Evolutionary conservation across 192 early-diverging fungal species (phyloP).

Genomic region (Linnemannia exigua): DNA sequence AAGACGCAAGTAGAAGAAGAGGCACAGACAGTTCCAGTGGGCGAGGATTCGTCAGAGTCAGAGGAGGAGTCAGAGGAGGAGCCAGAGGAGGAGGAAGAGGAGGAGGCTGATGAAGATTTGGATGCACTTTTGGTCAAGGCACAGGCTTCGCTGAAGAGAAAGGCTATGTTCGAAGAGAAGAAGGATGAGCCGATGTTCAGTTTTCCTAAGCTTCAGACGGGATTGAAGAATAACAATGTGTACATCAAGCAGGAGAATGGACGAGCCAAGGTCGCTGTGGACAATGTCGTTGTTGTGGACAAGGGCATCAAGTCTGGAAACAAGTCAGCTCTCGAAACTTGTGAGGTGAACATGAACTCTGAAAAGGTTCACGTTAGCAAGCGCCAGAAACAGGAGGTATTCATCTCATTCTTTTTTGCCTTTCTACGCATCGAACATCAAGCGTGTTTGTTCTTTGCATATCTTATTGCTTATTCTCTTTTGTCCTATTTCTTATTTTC

Average conservation of each 20-base stretch:
- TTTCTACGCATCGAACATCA: background rate
- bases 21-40: background rate
- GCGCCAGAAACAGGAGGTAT: conserved; percentile 59
- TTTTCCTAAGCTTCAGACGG: conserved; percentile 61
- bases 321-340: conserved; percentile 39
- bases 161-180: conserved; percentile 34
- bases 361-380: conserved; percentile 44
- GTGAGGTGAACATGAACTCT: conserved; percentile 51
- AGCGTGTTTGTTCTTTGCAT: background rate
- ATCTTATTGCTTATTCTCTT: background rate
- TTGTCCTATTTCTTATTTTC: background rate
- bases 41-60: conserved; percentile 8
- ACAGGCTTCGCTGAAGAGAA: conserved; percentile 45
- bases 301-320: conserved; percentile 22
- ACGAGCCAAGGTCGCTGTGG: conserved; percentile 38
- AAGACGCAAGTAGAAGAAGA: conserved; percentile 14
- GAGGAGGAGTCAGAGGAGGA: conserved; percentile 7
- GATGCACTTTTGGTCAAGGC: conserved; percentile 56
- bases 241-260: conserved; percentile 53
- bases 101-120: conserved; percentile 55
- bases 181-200: conserved; percentile 22
- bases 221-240: conserved; percentile 45
- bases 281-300: conserved; percentile 48
- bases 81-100: background rate
- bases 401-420: background rate